Evolutionary conservation across 2,329 filamentous ascomycete species (phyloP), one percentile per base, ranked within the genome.

Genomic region (Calonectria naviculata): DNA sequence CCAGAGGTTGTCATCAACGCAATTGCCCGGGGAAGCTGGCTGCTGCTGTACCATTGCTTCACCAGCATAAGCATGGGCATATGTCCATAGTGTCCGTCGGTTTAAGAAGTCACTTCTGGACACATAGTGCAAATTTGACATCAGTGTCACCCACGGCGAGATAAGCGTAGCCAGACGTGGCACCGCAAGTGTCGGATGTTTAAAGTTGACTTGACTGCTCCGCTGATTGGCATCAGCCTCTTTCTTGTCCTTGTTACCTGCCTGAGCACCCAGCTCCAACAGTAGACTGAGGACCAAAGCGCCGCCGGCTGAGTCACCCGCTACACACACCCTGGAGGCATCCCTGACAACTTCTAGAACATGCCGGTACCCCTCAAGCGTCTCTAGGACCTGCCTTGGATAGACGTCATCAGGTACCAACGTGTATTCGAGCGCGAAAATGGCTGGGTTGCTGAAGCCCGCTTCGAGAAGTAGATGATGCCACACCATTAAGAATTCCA

Each of bases 341-440:
- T 93, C 87, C 26, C 84, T 81, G 29, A 89, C 88, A 5, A 89
- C 84, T 7, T 88, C 87, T 2, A 95, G 84, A 9, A 94, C 89
- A 77, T 95, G 91, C 72, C 90, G 89, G 82, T 96, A 97, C 1
- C 92, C 94, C 58, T 89, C 87, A 6, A 93, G 81, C 0, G 91
- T 89, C 83, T 97, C 90, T 52, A 93, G 86, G 13, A 95, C 84
- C 81, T 97, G 94, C 2, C 87, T 90, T 2, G 94, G 94, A 77
- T 94, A 96, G 13, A 87, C 87, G 17, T 89, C 88, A 74, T 95
- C 93, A 1, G 94, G 94, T 0, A 95, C 93, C 1, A 97, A 86
- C 0, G 92, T 94, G 80, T 97, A 97, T 71, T 97, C 94, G 6
- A 97, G 85, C 1, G 93, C 91, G 78, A 97, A 95, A 4, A 97